phyloP scores from a whole-genome alignment of 2,329 filamentous ascomycete species.

The Madurella mycetomatis region DNA sequence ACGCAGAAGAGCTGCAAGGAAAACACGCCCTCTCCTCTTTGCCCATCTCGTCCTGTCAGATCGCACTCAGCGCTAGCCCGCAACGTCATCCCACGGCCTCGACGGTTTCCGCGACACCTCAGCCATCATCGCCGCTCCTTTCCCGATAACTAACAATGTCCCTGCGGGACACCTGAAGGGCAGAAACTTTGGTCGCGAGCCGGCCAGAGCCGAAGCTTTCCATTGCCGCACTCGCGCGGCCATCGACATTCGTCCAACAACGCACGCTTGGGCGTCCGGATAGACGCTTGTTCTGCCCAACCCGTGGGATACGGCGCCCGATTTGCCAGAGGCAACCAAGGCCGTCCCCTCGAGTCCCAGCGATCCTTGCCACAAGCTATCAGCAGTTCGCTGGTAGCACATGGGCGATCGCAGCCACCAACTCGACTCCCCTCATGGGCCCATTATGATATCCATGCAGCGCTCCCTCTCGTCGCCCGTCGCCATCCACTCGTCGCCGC shows the following conservation, averaged over 20 bases:
- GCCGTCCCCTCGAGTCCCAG: slow-evolving; percentile 7
- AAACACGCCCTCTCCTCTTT: slow-evolving; percentile 2
- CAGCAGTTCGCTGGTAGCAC: slow-evolving; percentile 24
- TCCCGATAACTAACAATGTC: slow-evolving; percentile 17
- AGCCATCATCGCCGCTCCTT: slow-evolving; percentile 7
- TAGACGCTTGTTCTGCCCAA: slow-evolving; percentile 2
- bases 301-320: background rate
- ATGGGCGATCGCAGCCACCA: slow-evolving; percentile 26
- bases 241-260: slow-evolving; percentile 1
- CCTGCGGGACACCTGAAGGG: slow-evolving; percentile 20
- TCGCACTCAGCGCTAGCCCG: background rate
- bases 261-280: background rate
- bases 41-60: background rate
- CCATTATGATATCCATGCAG: slow-evolving; percentile 59
- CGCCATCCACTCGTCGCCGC: slow-evolving; percentile 52
- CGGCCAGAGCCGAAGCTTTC: slow-evolving; percentile 17
- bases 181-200: slow-evolving; percentile 17
- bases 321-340: background rate
- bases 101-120: background rate
- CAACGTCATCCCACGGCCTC: slow-evolving; percentile 7
- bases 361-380: slow-evolving; percentile 19
- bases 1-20: slow-evolving; percentile 5
- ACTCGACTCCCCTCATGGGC: slow-evolving; percentile 37
- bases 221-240: slow-evolving; percentile 7
- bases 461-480: slow-evolving; percentile 59